Evolutionary conservation across 345 rosid genomes (phyloP).

Genomic region (Boechera stricta): DNA sequence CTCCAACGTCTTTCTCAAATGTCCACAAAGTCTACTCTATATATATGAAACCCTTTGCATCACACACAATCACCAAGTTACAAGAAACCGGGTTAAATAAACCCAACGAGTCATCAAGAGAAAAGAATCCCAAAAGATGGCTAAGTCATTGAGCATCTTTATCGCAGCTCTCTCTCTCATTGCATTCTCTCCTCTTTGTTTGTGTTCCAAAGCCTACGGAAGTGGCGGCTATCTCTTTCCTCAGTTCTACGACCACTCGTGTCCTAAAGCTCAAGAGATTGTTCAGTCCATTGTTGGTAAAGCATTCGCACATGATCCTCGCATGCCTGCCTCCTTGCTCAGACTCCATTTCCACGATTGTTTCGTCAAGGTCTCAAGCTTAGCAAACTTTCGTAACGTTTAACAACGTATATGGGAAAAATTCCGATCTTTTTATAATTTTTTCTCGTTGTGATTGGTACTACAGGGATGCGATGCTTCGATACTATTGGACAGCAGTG

Average conservation of each 20-base stretch:
- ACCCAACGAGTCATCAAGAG: slow-evolving; percentile 22
- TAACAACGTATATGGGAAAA: neutral
- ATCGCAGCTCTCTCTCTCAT: slow-evolving; percentile 44
- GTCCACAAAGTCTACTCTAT: slow-evolving; percentile 43
- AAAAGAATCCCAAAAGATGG: slow-evolving; percentile 44
- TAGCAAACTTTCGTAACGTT: neutral
- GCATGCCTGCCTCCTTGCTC: slow-evolving; percentile 81
- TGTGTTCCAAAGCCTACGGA: slow-evolving; percentile 47
- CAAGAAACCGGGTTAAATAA: slow-evolving; percentile 34
- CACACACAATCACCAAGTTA: slow-evolving; percentile 32
- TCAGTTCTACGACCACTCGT: slow-evolving; percentile 69
- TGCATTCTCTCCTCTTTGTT: slow-evolving; percentile 57
- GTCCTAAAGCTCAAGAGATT: slow-evolving; percentile 66
- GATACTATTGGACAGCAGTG: slow-evolving; percentile 66
- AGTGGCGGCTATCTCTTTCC: slow-evolving; percentile 57
- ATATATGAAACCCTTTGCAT: slow-evolving; percentile 38
- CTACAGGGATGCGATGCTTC: slow-evolving; percentile 89
- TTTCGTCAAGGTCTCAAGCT: slow-evolving; percentile 63
- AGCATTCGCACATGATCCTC: slow-evolving; percentile 59
- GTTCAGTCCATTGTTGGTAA: slow-evolving; percentile 60
- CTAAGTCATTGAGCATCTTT: slow-evolving; percentile 43
- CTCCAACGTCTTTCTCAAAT: slow-evolving; percentile 48
- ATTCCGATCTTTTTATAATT: neutral
- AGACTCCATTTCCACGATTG: slow-evolving; percentile 88
- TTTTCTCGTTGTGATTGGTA: neutral